Conservation (phyloP, 129 eudicot genomes). For the Pulicaria dysenterica region DNA sequence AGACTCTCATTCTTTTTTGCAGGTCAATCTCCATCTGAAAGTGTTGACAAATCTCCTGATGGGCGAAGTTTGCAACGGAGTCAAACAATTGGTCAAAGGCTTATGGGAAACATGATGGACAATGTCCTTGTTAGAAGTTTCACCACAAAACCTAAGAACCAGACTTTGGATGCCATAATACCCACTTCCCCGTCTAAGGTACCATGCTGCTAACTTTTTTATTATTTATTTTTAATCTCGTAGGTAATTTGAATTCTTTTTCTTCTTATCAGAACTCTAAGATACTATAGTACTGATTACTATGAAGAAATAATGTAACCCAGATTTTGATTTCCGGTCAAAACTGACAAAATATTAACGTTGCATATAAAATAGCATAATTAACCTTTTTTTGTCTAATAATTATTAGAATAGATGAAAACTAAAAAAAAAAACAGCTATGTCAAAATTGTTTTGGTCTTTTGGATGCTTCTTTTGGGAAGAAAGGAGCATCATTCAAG, state of each 20-base stretch:
- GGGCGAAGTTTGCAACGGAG: constrained; percentile 53
- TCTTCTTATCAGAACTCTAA: neutral
- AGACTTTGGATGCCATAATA: constrained; percentile 43
- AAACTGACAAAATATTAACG: neutral
- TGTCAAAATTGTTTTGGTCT: neutral
- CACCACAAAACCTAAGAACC: constrained; percentile 59
- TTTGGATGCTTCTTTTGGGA: constrained; percentile 2
- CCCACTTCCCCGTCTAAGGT: constrained; percentile 73
- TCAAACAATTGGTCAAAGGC: constrained; percentile 85
- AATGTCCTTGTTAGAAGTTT: constrained; percentile 72
- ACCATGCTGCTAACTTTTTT: constrained; percentile 14
- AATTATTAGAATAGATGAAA: neutral
- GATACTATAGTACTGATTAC: neutral
- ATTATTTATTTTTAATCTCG: neutral
- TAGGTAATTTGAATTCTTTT: constrained; percentile 1
- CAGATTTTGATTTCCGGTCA: neutral
- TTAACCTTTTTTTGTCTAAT: neutral
- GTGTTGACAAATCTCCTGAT: constrained; percentile 45
- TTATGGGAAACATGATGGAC: constrained; percentile 93
- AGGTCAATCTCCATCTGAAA: constrained; percentile 53
- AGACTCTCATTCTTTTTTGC: constrained; percentile 23
- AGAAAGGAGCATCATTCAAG: neutral
- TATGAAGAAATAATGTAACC: neutral
- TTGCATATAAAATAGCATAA: neutral
- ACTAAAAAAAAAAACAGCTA: neutral